Evolutionary conservation across 2,329 filamentous ascomycete genomes (phyloP), one percentile per base, ranked within the genome.

Genomic region (Apiospora aurea): DNA sequence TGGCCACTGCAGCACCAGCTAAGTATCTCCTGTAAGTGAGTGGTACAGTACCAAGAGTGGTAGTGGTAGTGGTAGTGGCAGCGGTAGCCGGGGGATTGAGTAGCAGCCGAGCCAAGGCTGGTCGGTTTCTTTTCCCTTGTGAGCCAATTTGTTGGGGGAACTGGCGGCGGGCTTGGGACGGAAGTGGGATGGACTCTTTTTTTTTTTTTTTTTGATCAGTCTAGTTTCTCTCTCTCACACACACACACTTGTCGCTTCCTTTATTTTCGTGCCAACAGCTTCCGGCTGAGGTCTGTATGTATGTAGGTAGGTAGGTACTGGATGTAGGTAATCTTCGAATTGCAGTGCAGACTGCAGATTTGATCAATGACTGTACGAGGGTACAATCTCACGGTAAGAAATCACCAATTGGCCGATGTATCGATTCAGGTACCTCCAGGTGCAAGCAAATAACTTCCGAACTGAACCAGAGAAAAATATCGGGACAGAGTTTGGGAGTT

Each of bases 71-170:
- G 26, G 51, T 57, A 34, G 26, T 61, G 26, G 26, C 21, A 61
- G 53, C 21, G 53, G 53, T 11, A 61, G 29, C 26, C 53, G 29
- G 53, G 53, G 53, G 7, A 38, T 38, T 38, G 53, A 61, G 57
- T 64, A 38, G 57, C 34, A 64, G 53, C 18, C 29, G 57, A 64
- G 57, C 57, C 57, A 64, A 64, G 57, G 29, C 57, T 64, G 41
- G 57, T 64, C 57, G 57, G 34, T 64, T 41, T 64, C 34, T 41
- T 41, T 38, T 64, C 34, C 34, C 34, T 38, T n/a, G 57, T 64
- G 57, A 64, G 57, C 57, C 57, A 64, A 64, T 64, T 64, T 64
- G 57, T 64, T 64, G 57, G 57, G 57, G 57, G 57, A 64, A 64
- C 57, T 41, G 57, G 57, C 57, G 57, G 57, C 57, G 57, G 57